Conservation (phyloP, 176 grass and related monocot species). For the Saccharum spontaneum region DNA sequence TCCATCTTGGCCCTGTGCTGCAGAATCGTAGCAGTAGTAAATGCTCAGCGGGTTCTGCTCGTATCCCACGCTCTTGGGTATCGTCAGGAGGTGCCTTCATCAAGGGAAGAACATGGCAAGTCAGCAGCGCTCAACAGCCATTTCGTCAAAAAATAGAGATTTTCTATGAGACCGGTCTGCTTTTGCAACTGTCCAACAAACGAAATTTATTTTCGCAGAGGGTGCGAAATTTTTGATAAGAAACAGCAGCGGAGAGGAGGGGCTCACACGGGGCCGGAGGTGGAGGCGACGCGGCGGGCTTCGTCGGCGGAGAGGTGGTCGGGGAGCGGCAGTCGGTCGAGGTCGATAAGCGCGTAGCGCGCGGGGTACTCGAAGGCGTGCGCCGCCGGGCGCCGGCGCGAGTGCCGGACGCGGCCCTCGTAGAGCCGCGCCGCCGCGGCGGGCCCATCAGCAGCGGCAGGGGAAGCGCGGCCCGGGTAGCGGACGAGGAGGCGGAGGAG, state of each 20-base stretch:
- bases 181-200: background rate
- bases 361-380: constrained; percentile 82
- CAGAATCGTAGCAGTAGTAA: constrained; percentile 81
- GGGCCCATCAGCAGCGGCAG: background rate
- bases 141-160: background rate
- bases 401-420: constrained; percentile 73
- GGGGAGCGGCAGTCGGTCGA: constrained; percentile 47
- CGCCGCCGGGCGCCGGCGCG: constrained; percentile 52
- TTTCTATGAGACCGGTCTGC: background rate
- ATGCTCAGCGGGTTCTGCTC: constrained; percentile 94
- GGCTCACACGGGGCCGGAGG: constrained; percentile 72
- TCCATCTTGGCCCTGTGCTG: constrained; percentile 24
- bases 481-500: constrained; percentile 39
- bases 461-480: background rate
- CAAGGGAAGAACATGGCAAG: background rate
- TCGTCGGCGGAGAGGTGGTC: constrained; percentile 61
- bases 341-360: constrained; percentile 76
- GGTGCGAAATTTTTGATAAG: background rate
- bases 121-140: background rate
- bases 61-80: constrained; percentile 82
- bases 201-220: constrained; percentile 10
- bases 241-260: background rate
- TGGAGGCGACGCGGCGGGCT: constrained; percentile 65
- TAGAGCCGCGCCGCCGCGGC: constrained; percentile 40
- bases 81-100: constrained; percentile 74